Conservation (phyloP, 2,329 filamentous ascomycete species). For the Colletotrichum sojae region DNA sequence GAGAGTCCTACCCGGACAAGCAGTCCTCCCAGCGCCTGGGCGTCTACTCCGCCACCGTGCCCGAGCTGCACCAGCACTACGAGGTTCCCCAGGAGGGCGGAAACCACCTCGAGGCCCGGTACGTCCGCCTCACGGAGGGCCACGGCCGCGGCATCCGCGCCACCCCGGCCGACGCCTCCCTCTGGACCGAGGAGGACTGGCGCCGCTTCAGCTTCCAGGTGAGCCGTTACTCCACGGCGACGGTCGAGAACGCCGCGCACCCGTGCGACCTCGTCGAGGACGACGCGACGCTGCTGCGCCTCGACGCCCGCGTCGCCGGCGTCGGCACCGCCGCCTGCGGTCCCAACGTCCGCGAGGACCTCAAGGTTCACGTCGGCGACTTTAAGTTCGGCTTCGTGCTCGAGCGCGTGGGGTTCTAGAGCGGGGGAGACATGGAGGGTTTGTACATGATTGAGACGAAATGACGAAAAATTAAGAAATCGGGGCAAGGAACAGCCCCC, state of each 20-base stretch:
- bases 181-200: constrained; percentile 52
- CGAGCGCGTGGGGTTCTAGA: constrained; percentile 47
- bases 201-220: constrained; percentile 68
- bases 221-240: constrained; percentile 65
- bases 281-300: constrained; percentile 58
- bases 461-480: neutral
- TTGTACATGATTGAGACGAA: neutral
- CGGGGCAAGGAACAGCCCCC: too few relatives aligned
- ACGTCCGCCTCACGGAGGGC: constrained; percentile 59
- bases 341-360: constrained; percentile 61
- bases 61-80: constrained; percentile 69
- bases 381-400: constrained; percentile 59
- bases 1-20: constrained; percentile 76
- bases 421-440: too few relatives aligned
- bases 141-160: constrained; percentile 50
- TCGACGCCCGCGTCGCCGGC: constrained; percentile 64
- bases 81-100: constrained; percentile 79
- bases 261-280: constrained; percentile 72
- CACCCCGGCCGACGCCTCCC: constrained; percentile 44
- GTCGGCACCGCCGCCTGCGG: constrained; percentile 66
- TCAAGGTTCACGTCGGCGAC: constrained; percentile 58
- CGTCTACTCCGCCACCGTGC: constrained; percentile 60
- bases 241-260: constrained; percentile 72
- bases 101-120: constrained; percentile 73
- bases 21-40: constrained; percentile 68